phyloP scores from a whole-genome alignment of 1,284 basidiomycete species.

The Apiotrichum mycotoxinovorans region DNA sequence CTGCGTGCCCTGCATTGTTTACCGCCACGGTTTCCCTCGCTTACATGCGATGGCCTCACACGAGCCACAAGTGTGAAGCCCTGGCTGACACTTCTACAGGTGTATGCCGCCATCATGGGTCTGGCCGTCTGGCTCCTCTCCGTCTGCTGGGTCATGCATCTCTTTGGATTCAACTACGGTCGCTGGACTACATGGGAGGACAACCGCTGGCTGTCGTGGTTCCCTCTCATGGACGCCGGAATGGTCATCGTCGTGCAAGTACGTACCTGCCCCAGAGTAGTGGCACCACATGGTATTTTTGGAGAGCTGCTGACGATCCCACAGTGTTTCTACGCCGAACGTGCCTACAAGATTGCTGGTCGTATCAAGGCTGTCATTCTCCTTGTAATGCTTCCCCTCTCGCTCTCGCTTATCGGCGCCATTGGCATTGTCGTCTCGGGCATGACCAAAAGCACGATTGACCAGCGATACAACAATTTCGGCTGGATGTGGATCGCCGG shows the following conservation, averaged over 20 bases:
- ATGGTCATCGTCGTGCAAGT: slow-evolving; percentile 11
- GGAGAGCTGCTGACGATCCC: neutral
- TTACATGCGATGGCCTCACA: too few species aligned
- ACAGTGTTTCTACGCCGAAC: slow-evolving; percentile 21
- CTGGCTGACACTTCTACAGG: neutral
- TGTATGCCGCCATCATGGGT: slow-evolving; percentile 2
- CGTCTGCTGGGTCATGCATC: slow-evolving; percentile 9
- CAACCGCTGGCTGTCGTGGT: slow-evolving; percentile 16
- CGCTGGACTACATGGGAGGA: slow-evolving; percentile 6
- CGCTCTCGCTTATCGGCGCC: slow-evolving; percentile 9
- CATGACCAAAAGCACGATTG: neutral
- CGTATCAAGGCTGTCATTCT: slow-evolving; percentile 6
- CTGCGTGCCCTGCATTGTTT: too few species aligned
- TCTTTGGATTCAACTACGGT: slow-evolving; percentile 18
- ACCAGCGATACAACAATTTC: slow-evolving; percentile 9
- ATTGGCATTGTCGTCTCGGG: slow-evolving; percentile 6
- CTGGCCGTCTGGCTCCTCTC: slow-evolving; percentile 1
- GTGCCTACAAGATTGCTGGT: slow-evolving; percentile 17
- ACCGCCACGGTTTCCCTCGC: too few species aligned
- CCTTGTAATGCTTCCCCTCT: slow-evolving; percentile 1
- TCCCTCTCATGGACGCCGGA: slow-evolving; percentile 12
- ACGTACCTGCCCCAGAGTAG: too few species aligned
- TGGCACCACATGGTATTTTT: too few species aligned
- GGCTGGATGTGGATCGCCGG: slow-evolving; percentile 12
- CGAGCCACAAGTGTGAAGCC: too few species aligned